Conservation (phyloP, 1,139 yeast genomes). For the Yamadazyma jaroonii region DNA sequence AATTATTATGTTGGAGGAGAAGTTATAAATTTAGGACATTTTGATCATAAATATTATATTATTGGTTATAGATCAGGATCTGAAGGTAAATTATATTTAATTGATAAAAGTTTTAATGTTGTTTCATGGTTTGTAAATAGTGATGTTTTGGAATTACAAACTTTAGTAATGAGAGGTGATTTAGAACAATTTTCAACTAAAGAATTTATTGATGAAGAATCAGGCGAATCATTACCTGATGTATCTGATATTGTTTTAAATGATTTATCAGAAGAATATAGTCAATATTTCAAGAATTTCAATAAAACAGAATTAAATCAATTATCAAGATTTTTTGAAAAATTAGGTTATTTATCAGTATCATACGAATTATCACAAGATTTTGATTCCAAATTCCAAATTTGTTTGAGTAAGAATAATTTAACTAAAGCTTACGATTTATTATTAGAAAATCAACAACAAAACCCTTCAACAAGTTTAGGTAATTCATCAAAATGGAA, state of each 20-base stretch:
- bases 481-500: conserved; percentile 69
- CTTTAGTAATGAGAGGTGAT: conserved; percentile 93
- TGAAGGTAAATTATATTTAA: conserved; percentile 84
- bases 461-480: conserved; percentile 33
- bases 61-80: conserved; percentile 82
- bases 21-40: conserved; percentile 88
- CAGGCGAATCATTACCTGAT: conserved; percentile 40
- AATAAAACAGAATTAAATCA: conserved; percentile 70
- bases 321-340: conserved; percentile 89
- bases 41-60: conserved; percentile 82
- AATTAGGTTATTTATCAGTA: conserved; percentile 81
- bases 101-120: conserved; percentile 86
- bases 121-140: conserved; percentile 79
- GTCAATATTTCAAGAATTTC: conserved; percentile 41
- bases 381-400: conserved; percentile 79
- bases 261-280: conserved; percentile 58
- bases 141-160: conserved; percentile 89
- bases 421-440: conserved; percentile 71
- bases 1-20: conserved; percentile 96
- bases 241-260: conserved; percentile 60
- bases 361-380: conserved; percentile 83
- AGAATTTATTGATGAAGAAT: conserved; percentile 33
- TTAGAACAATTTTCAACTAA: conserved; percentile 47
- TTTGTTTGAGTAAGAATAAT: conserved; percentile 57
- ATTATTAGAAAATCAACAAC: conserved; percentile 57